A percentile compares a stretch with the other conserved stretches of the same genome.
Conservation (phyloP, 345 rosid species). For the Dovyalis caffra region DNA sequence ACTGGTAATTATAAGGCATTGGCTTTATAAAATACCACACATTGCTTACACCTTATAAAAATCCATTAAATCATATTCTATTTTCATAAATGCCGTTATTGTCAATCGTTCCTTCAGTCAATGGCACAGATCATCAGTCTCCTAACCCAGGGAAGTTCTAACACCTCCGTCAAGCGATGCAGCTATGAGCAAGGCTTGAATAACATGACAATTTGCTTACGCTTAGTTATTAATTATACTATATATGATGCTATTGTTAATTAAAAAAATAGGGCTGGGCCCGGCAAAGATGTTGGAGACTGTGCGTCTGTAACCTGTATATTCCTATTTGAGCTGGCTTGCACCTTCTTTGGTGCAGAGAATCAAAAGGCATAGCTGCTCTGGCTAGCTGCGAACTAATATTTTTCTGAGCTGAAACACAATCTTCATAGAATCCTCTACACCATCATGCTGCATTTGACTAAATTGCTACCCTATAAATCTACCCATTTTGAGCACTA, state of each 20-base stretch:
- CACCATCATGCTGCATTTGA: slow-evolving; percentile 17
- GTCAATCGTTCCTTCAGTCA: neutral
- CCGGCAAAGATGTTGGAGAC: neutral
- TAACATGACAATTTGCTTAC: neutral
- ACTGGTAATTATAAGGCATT: neutral
- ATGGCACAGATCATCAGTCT: neutral
- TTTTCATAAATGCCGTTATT: neutral
- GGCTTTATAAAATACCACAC: neutral
- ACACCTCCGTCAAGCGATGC: neutral
- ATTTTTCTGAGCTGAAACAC: slow-evolving; percentile 5
- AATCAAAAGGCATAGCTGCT: neutral
- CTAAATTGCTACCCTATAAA: neutral
- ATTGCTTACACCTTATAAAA: too few species aligned
- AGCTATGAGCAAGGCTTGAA: neutral
- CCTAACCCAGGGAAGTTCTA: neutral
- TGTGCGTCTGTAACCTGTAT: neutral
- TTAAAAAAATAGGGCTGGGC: neutral
- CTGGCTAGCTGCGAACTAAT: neutral
- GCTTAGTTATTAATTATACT: neutral
- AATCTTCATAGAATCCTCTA: slow-evolving; percentile 15
- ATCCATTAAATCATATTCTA: neutral
- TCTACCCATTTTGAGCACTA: neutral
- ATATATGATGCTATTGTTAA: neutral
- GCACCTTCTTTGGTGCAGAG: slow-evolving; percentile 7
- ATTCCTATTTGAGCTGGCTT: slow-evolving; percentile 9